These are phyloP conservation scores for Lasiosphaeria hispida DNA, from an alignment of 495 filamentous ascomycete genomes.

Conservation along the genomic window DNA sequence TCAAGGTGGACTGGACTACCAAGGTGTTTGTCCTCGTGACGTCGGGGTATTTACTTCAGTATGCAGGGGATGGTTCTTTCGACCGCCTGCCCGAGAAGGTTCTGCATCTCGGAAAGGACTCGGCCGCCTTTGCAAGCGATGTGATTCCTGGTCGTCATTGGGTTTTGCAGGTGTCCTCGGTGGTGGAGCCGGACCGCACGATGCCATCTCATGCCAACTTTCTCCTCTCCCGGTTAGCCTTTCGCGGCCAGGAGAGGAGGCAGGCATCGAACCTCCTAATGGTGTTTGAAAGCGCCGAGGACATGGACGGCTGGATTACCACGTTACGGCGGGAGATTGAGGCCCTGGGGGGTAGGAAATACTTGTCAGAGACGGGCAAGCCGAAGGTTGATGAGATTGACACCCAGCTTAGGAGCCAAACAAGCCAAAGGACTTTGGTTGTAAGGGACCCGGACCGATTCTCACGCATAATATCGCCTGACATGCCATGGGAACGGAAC, in stretches of 20 bases:
- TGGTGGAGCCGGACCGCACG: slow-evolving; percentile 60
- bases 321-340: slow-evolving; percentile 67
- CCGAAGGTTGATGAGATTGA: slow-evolving; percentile 36
- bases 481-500: slow-evolving; percentile 29
- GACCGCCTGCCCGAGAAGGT: slow-evolving; percentile 86
- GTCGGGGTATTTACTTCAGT: slow-evolving; percentile 84
- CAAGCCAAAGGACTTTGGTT: slow-evolving; percentile 51
- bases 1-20: slow-evolving; percentile 71
- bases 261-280: slow-evolving; percentile 70
- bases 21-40: slow-evolving; percentile 83
- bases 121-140: slow-evolving; percentile 91
- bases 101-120: slow-evolving; percentile 76
- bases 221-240: slow-evolving; percentile 69
- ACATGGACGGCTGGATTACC: slow-evolving; percentile 82
- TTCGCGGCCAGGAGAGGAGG: slow-evolving; percentile 60
- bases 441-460: slow-evolving; percentile 51
- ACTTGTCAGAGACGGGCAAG: slow-evolving; percentile 56
- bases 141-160: slow-evolving; percentile 88
- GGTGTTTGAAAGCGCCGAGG: slow-evolving; percentile 74
- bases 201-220: slow-evolving; percentile 54
- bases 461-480: slow-evolving; percentile 34
- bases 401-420: slow-evolving; percentile 41
- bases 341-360: slow-evolving; percentile 64
- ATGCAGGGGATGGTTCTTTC: slow-evolving; percentile 73
- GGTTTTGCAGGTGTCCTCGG: slow-evolving; percentile 87